These are phyloP conservation scores for Mortierella sp. DNA, from an alignment of 371 early-diverging fungal genomes.

Conservation along the genomic window DNA sequence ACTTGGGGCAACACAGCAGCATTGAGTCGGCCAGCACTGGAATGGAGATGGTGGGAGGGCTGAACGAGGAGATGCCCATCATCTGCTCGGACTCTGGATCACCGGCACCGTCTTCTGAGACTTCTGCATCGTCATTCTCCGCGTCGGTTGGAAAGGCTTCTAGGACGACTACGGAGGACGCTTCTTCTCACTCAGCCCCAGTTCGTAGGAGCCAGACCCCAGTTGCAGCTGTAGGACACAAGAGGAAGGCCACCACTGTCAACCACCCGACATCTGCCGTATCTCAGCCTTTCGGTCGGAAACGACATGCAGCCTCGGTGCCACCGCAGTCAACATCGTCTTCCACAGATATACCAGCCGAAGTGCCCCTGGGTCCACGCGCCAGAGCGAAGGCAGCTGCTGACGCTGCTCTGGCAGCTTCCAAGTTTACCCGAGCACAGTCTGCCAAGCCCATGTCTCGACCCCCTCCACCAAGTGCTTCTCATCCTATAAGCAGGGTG, in stretches of 20 bases:
- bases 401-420: constrained; percentile 43
- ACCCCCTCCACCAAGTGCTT: not conserved
- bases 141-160: not conserved
- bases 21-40: constrained; percentile 13
- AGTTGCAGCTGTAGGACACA: constrained; percentile 18
- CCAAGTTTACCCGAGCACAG: constrained; percentile 23
- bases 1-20: not conserved
- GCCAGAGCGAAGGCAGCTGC: constrained; percentile 55
- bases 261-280: constrained; percentile 9
- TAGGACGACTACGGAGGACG: not conserved
- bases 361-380: constrained; percentile 40
- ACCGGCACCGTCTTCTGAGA: constrained; percentile 35
- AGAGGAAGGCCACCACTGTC: constrained; percentile 29
- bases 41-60: constrained; percentile 37
- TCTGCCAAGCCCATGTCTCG: constrained; percentile 9
- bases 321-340: not conserved
- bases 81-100: constrained; percentile 32
- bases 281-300: constrained; percentile 15
- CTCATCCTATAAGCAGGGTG: constrained; percentile 6
- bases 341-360: not conserved
- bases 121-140: constrained; percentile 5
- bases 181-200: not conserved
- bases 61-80: constrained; percentile 27
- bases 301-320: constrained; percentile 19
- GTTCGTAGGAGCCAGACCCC: not conserved